A percentile compares a stretch with the other conserved stretches of the same genome.
These are phyloP conservation scores for Aurantiochytrium sp. DNA, from an alignment of 108 stramenopile genomes.

Conservation along the genomic window DNA sequence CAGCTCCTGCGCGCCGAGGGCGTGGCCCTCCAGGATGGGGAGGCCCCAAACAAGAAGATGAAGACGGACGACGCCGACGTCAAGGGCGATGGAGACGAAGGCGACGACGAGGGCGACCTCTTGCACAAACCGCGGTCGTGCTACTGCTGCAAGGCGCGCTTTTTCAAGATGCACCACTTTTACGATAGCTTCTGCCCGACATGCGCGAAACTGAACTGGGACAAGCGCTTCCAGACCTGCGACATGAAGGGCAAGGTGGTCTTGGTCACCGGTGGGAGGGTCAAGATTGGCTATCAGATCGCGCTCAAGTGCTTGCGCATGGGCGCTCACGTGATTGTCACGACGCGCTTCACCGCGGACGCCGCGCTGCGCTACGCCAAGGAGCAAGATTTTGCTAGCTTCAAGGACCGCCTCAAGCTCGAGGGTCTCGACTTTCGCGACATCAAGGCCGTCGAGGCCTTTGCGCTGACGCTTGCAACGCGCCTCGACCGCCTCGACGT, in stretches of 20 bases:
- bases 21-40: too few species aligned
- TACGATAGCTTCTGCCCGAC: conserved; percentile 81
- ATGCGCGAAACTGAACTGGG: conserved; percentile 74
- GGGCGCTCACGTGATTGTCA: conserved; percentile 19
- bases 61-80: too few species aligned
- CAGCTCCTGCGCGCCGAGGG: not conserved
- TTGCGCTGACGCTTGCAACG: not conserved
- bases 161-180: conserved; percentile 71
- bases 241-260: conserved; percentile 58
- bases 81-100: not conserved
- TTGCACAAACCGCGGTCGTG: conserved; percentile 75
- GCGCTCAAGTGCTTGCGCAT: conserved; percentile 70
- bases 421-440: conserved; percentile 23
- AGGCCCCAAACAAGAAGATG: too few species aligned
- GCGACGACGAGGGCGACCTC: not conserved
- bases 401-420: not conserved
- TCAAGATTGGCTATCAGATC: conserved; percentile 81
- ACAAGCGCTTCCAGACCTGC: conserved; percentile 70
- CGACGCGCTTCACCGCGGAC: conserved; percentile 32
- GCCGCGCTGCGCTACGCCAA: not conserved
- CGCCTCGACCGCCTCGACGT: conserved; percentile 61
- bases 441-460: not conserved
- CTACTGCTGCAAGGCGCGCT: conserved; percentile 78
- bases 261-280: conserved; percentile 76
- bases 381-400: not conserved